Conservation (phyloP, 192 early-diverging fungal species). For the Linnemannia schmuckeri region DNA sequence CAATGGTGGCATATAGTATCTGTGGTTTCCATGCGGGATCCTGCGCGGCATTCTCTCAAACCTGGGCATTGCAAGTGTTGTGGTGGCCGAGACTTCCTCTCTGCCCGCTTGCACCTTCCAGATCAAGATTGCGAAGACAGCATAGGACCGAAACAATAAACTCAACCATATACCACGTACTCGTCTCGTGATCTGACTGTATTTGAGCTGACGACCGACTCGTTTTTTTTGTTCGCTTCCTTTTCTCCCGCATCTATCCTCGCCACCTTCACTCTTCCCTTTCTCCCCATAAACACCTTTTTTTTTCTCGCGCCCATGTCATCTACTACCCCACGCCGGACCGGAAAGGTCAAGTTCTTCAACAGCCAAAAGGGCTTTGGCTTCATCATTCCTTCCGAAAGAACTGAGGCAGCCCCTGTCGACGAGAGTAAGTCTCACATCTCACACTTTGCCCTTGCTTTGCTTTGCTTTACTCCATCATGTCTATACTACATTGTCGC, state of each 20-base stretch:
- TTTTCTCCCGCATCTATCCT: not conserved
- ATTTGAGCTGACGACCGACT: not conserved
- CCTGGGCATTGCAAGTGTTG: conserved; percentile 87
- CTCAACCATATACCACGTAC: conserved; percentile 2
- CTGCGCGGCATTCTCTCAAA: conserved; percentile 94
- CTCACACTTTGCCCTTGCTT: not conserved
- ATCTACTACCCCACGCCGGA: conserved; percentile 51
- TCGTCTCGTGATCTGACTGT: not conserved
- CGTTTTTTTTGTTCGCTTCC: not conserved
- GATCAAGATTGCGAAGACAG: conserved; percentile 76
- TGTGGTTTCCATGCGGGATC: conserved; percentile 97
- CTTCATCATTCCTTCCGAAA: conserved; percentile 83
- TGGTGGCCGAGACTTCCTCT: conserved; percentile 89
- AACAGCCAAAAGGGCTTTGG: conserved; percentile 90
- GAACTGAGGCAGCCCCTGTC: conserved; percentile 65
- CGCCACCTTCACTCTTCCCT: not conserved
- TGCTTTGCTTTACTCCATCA: not conserved
- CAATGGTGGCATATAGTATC: conserved; percentile 68
- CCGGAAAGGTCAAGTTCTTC: conserved; percentile 88
- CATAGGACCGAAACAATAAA: conserved; percentile 8
- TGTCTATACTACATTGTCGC: not conserved
- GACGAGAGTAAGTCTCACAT: conserved; percentile 76
- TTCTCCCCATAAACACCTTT: conserved; percentile 14
- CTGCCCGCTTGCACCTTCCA: conserved; percentile 89
- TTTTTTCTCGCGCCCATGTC: conserved; percentile 36